Evolutionary conservation across 441 rosid genomes (phyloP).

Genomic region (Iberis amara): DNA sequence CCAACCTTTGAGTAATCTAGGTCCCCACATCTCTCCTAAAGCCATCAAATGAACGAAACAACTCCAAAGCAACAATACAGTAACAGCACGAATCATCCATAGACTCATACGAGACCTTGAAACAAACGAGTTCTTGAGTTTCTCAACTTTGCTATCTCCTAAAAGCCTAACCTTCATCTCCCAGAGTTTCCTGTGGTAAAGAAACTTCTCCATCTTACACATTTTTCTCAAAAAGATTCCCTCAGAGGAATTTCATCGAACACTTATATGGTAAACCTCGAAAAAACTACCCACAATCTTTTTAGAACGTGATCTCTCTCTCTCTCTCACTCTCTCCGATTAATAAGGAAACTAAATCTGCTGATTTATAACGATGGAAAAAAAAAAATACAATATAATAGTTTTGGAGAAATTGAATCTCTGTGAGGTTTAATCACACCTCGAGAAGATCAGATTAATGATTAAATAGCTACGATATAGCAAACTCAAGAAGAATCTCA

Average conservation of each 20-base stretch:
- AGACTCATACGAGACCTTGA: slow-evolving; percentile 45
- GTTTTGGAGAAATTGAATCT: no score
- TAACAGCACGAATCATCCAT: slow-evolving; percentile 57
- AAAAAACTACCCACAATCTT: slow-evolving; percentile 5
- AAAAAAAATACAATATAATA: no score
- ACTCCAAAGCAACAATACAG: slow-evolving; percentile 48
- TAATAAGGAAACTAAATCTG: neutral
- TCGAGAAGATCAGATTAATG: no score
- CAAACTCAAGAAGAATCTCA: no score
- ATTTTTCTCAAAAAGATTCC: slow-evolving; percentile 29
- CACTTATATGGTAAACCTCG: slow-evolving; percentile 3
- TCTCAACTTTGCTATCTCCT: slow-evolving; percentile 53
- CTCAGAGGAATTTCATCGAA: slow-evolving; percentile 29
- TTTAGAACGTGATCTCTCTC: no score
- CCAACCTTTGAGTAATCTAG: slow-evolving; percentile 53
- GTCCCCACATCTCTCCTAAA: slow-evolving; percentile 60
- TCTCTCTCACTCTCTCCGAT: neutral
- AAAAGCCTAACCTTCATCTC: slow-evolving; percentile 52
- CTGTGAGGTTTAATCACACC: no score
- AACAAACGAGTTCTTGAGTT: slow-evolving; percentile 45
- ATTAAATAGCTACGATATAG: no score
- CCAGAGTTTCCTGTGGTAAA: slow-evolving; percentile 41
- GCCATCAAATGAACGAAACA: slow-evolving; percentile 59
- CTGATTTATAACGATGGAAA: neutral
- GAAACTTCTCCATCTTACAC: slow-evolving; percentile 48